Conservation (phyloP, 441 rosid species). For the Breynia disticha region DNA sequence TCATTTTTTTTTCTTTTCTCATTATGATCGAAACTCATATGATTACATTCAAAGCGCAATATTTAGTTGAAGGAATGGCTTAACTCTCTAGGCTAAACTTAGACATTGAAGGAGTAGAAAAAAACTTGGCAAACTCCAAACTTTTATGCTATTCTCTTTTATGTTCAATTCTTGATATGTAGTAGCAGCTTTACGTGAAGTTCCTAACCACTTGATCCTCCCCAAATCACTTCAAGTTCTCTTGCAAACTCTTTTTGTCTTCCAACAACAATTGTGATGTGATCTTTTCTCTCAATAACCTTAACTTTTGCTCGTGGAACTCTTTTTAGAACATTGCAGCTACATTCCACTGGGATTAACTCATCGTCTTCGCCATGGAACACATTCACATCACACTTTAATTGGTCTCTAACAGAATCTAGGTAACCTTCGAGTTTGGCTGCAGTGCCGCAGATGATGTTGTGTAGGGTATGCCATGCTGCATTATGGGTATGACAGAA, state of each 20-base stretch:
- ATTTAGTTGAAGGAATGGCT: no score
- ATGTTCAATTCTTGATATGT: not conserved
- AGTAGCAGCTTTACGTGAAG: not conserved
- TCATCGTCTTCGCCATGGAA: conserved; percentile 77
- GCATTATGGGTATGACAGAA: conserved; percentile 89
- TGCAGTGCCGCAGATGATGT: conserved; percentile 80
- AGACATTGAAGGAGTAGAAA: no score
- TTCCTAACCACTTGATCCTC: conserved; percentile 18
- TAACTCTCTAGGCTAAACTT: not conserved
- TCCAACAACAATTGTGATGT: conserved; percentile 79
- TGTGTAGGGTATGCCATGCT: conserved; percentile 97
- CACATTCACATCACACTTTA: conserved; percentile 57
- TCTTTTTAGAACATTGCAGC: conserved; percentile 44
- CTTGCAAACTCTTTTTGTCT: conserved; percentile 69
- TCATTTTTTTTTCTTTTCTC: no score
- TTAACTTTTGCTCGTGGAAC: conserved; percentile 63
- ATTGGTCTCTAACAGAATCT: conserved; percentile 43
- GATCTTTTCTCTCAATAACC: conserved; percentile 72
- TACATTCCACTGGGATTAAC: conserved; percentile 78
- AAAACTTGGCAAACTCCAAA: not conserved
- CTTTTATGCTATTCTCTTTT: not conserved
- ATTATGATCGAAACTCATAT: no score
- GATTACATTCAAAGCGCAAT: no score
- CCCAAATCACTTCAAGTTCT: conserved; percentile 90
- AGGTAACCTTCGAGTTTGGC: conserved; percentile 68